Percentiles rank a stretch among this genome's conserved stretches.
phyloP scores from a whole-genome alignment of 2,329 filamentous ascomycete species.

The Calonectria crousiana region DNA sequence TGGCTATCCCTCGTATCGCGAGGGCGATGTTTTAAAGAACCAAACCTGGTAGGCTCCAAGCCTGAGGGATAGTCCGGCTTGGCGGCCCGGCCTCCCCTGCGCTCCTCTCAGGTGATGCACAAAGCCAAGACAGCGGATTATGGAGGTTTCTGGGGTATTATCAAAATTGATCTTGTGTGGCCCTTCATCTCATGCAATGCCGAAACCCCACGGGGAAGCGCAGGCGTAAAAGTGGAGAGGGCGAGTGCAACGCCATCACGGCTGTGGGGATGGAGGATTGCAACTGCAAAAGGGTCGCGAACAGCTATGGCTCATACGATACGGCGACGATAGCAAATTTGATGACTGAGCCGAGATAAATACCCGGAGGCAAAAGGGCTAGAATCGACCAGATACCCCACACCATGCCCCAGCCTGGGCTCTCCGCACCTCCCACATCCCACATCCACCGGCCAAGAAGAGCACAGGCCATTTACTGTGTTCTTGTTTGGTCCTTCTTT shows the following conservation, averaged over 20 bases:
- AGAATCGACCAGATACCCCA: conserved; percentile 42
- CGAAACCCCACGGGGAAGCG: conserved; percentile 23
- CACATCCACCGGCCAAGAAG: conserved; percentile 29
- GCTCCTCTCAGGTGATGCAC: neutral
- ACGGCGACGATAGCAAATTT: conserved; percentile 18
- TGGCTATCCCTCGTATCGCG: neutral
- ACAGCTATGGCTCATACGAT: conserved; percentile 36
- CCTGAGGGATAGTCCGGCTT: neutral
- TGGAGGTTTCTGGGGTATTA: conserved; percentile 4
- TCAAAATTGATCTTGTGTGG: neutral
- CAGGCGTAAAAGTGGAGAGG: conserved; percentile 1
- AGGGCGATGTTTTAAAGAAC: neutral
- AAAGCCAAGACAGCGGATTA: neutral
- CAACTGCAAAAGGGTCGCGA: neutral
- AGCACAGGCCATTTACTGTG: conserved; percentile 20
- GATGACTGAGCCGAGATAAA: conserved; percentile 32
- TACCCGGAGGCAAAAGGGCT: conserved; percentile 23
- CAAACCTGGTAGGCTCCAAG: neutral
- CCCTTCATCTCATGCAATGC: conserved; percentile 1
- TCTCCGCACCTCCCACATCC: conserved; percentile 46
- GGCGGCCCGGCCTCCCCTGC: neutral
- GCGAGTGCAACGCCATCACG: neutral
- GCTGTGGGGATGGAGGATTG: neutral
- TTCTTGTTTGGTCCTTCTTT: neutral
- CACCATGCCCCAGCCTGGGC: conserved; percentile 32